phyloP scores from a whole-genome alignment of 495 filamentous ascomycete species.

The Poronia punctata region DNA sequence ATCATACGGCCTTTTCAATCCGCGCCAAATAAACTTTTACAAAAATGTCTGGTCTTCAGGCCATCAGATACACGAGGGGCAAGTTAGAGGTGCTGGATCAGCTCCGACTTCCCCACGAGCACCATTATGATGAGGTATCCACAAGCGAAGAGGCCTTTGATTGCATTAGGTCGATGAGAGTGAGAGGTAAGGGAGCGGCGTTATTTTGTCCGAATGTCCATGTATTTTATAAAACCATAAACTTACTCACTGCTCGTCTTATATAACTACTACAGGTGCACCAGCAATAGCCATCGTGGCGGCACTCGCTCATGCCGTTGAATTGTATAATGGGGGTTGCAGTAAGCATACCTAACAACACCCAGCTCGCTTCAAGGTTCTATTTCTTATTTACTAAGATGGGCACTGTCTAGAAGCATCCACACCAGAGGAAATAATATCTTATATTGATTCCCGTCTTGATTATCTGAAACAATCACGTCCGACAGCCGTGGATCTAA shows the following conservation, averaged over 20 bases:
- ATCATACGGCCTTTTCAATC: too few relatives aligned
- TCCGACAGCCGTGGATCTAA: conserved; percentile 90
- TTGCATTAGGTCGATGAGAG: conserved; percentile 89
- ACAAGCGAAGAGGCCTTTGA: conserved; percentile 80
- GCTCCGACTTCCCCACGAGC: conserved; percentile 77
- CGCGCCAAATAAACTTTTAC: too few relatives aligned
- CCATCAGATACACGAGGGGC: conserved; percentile 77
- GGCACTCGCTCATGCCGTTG: conserved; percentile 75
- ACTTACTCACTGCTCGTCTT: too few relatives aligned
- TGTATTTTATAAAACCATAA: conserved; percentile 4
- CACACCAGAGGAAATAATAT: conserved; percentile 50
- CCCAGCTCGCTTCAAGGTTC: not conserved
- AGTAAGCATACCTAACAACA: conserved; percentile 23
- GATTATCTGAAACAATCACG: conserved; percentile 79
- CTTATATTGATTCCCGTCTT: conserved; percentile 64
- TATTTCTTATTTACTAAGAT: not conserved
- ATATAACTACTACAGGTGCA: conserved; percentile 44
- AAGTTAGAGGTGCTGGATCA: conserved; percentile 84
- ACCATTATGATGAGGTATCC: conserved; percentile 66
- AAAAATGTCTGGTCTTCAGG: conserved; percentile 63
- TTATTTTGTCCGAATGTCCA: too few relatives aligned
- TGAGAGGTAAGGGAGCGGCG: conserved; percentile 59
- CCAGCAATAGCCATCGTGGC: conserved; percentile 97
- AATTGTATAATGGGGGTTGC: conserved; percentile 50
- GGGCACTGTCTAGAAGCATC: conserved; percentile 14